Evolutionary conservation across 2,329 filamentous ascomycete species (phyloP), one percentile per base, ranked within the genome.

Genomic region (Phyllosticta citrichinensis): DNA sequence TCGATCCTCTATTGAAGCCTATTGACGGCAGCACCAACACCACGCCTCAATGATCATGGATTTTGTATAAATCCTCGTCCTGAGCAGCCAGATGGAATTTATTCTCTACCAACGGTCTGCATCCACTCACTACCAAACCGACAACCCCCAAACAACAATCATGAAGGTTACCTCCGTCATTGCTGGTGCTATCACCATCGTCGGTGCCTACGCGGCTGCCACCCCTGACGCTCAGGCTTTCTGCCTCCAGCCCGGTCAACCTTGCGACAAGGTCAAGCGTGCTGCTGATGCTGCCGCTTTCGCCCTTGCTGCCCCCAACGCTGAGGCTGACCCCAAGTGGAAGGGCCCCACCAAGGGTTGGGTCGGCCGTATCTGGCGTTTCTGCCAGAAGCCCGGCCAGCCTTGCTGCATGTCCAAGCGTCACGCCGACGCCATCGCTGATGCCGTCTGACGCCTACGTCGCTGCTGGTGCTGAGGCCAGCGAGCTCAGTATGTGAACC

Each of bases 101-200:
- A 56, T 62, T 64, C 63, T 55, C 30, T 56, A 55, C 27, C 33
- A 64, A 53, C 58, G 63, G 58, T 65, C 64, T 62, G 27, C 27
- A 62, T 62, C 63, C 63, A 59, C 58, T 61, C 62, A 57, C 55
- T 58, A 61, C 20, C 55, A 40, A 55, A 62, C 62, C 20, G 20
- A 57, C 55, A 61, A 63, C 60, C 53, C 40, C 62, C 22, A 57
- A 63, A 57, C 58, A 55, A 55, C 66, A 69, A 75, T 62, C 58
- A 83, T 83, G 80, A 81, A 79, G 74, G 66, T 80, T 68, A 70
- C 75, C 65, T 67, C 73, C 59, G 61, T 79, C 58, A 66, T 74
- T 55, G 71, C 76, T 60, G 66, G 71, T 57, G 68, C 78, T 57
- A 63, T 80, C 56, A 74, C 75, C 58, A 73, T 73, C 56, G 73